Evolutionary conservation across 176 grass and related monocot genomes (phyloP).

Genomic region (Oryza glumipatula): DNA sequence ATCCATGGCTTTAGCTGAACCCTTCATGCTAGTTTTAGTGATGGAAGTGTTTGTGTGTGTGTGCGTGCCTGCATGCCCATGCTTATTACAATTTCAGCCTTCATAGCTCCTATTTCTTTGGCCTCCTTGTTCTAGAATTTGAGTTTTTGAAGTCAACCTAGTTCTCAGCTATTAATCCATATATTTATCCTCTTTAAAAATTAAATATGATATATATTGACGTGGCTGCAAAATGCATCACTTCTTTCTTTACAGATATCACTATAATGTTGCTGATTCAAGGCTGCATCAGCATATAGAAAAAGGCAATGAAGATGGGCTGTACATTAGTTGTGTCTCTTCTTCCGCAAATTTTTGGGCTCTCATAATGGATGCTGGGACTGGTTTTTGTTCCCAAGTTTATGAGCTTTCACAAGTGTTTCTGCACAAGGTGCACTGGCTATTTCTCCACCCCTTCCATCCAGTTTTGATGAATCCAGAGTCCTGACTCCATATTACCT

Average conservation of each 20-base stretch:
- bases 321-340: constrained; percentile 84
- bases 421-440: constrained; percentile 66
- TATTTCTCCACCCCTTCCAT: constrained; percentile 1
- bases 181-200: not conserved
- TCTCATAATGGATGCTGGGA: constrained; percentile 90
- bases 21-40: not conserved
- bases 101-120: not conserved
- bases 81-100: constrained; percentile 14
- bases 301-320: constrained; percentile 85
- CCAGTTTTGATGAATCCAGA: not conserved
- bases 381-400: constrained; percentile 74
- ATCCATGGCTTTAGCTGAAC: not conserved
- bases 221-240: constrained; percentile 21
- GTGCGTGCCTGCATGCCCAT: not conserved
- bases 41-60: constrained; percentile 4
- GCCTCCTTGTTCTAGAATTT: constrained; percentile 13
- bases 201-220: constrained; percentile 19
- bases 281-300: constrained; percentile 89
- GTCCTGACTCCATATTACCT: constrained; percentile 17
- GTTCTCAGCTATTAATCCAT: not conserved
- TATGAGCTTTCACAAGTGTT: constrained; percentile 77
- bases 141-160: constrained; percentile 25
- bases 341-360: constrained; percentile 81
- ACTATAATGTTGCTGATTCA: constrained; percentile 88
- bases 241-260: constrained; percentile 62